Evolutionary conservation across 2,329 filamentous ascomycete species (phyloP).

Genomic region (Coniochaeta hoffmannii): DNA sequence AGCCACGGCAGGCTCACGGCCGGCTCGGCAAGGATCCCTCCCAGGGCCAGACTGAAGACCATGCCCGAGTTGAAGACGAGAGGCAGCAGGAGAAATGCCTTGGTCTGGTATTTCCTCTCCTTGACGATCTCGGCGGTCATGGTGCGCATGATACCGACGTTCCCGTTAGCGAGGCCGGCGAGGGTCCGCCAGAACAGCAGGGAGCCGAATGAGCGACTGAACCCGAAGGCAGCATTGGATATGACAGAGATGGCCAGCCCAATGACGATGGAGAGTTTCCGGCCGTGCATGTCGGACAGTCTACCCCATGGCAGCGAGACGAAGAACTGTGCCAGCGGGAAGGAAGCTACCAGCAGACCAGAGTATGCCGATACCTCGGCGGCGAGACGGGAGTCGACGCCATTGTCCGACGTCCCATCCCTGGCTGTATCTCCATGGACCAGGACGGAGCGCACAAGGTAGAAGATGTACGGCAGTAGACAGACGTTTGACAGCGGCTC

Average conservation of each 20-base stretch:
- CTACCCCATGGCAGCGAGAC: constrained; percentile 65
- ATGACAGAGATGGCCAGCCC: constrained; percentile 57
- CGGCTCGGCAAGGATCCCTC: constrained; percentile 37
- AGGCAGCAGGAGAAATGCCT: constrained; percentile 34
- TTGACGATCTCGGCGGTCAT: constrained; percentile 66
- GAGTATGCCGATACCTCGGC: constrained; percentile 54
- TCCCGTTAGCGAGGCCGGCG: constrained; percentile 62
- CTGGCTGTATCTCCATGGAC: constrained; percentile 1
- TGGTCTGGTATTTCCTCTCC: constrained; percentile 55
- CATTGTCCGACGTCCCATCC: not conserved
- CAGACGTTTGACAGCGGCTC: constrained; percentile 63
- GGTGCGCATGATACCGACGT: constrained; percentile 66
- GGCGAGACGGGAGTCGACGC: constrained; percentile 1
- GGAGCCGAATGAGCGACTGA: constrained; percentile 52
- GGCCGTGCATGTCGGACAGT: constrained; percentile 38
- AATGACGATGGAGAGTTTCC: constrained; percentile 57
- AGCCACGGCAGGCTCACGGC: constrained; percentile 26
- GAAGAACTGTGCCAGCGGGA: constrained; percentile 61
- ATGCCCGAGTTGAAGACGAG: constrained; percentile 58
- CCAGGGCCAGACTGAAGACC: constrained; percentile 33
- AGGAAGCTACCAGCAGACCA: constrained; percentile 60
- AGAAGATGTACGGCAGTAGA: constrained; percentile 63
- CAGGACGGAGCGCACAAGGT: constrained; percentile 61
- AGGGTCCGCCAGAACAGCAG: constrained; percentile 52
- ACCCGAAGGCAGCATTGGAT: constrained; percentile 61